phyloP scores from a whole-genome alignment of 176 grass and related monocot genomes.

The Triticum turgidum region DNA sequence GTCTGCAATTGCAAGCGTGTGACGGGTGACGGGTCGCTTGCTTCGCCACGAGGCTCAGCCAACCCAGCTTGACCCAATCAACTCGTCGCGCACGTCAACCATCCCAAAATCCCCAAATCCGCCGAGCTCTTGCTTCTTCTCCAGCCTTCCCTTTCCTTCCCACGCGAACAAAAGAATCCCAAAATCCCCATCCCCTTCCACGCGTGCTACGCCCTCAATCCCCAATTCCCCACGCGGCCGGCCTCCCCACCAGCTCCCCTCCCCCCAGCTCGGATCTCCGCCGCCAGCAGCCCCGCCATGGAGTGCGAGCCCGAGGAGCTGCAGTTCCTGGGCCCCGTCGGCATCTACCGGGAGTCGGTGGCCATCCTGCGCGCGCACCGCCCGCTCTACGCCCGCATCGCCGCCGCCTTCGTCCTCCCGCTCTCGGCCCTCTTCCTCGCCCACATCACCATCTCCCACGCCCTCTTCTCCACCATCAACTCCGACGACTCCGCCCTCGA shows the following conservation, averaged over 20 bases:
- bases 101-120: background rate
- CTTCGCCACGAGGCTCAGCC: background rate
- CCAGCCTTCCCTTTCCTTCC: background rate
- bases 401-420: slow-evolving; percentile 65
- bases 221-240: background rate
- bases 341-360: slow-evolving; percentile 49
- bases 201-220: background rate
- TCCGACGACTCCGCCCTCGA: slow-evolving; percentile 67
- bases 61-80: background rate
- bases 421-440: slow-evolving; percentile 74
- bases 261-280: background rate
- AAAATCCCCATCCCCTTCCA: background rate
- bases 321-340: slow-evolving; percentile 65
- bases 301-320: slow-evolving; percentile 87
- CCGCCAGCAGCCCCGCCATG: slow-evolving; percentile 1
- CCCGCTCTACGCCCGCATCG: slow-evolving; percentile 67
- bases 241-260: background rate
- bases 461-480: slow-evolving; percentile 74
- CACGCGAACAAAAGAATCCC: background rate
- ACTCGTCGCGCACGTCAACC: background rate
- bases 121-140: background rate
- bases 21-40: background rate
- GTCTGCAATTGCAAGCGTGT: background rate
- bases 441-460: slow-evolving; percentile 84
- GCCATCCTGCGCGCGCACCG: slow-evolving; percentile 55